Base-by-base conservation (phyloP, 371 early-diverging fungal species). In the Circinella umbellata region DNA sequence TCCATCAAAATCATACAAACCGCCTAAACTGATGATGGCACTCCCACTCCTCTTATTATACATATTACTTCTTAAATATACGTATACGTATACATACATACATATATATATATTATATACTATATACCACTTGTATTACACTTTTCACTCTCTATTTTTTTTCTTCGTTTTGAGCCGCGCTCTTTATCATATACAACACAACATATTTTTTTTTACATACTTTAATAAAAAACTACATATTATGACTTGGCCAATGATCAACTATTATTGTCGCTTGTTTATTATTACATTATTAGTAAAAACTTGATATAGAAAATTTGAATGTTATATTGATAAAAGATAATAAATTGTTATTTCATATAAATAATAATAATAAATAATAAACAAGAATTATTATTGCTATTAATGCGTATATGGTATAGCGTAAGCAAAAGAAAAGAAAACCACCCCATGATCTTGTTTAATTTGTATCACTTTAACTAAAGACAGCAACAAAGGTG, bases 391-490 rank as follows among this genome's bases (percentile, higher is more conserved):
- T 42, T 42, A 42, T 42, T 42, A 42, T 42, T 42, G 27, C 27
- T 27, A 27, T 27, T 27, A 27, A 27, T 27, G 27, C 27, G 27
- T 27, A 27, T 27, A 27, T 27, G 27, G 27, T 27, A 27, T 2
- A 27, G 27, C 27, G 27, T 27, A 27, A 27, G 27, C 27, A 27
- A 27, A 27, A 27, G 27, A 27, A 27, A 27, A 47, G 47, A n/a
- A n/a, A 57, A 10, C 57, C 35, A n/a, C 5, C 57, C 57, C 57
- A 57, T 57, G 57, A 57, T 57, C 34, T 57, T 57, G 57, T 57
- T 57, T 57, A 57, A 27, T 34, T 57, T 57, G 57, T 57, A 57
- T 57, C 57, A 57, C 57, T 57, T 4, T 57, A 14, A n/a, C 27
- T 57, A 27, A 57, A 20, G 57, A 34, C 57, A 57, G 57, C 20